These are phyloP conservation scores for Astrephomene gubernaculifera DNA, from an alignment of 139 green algal genomes.

Conservation along the genomic window DNA sequence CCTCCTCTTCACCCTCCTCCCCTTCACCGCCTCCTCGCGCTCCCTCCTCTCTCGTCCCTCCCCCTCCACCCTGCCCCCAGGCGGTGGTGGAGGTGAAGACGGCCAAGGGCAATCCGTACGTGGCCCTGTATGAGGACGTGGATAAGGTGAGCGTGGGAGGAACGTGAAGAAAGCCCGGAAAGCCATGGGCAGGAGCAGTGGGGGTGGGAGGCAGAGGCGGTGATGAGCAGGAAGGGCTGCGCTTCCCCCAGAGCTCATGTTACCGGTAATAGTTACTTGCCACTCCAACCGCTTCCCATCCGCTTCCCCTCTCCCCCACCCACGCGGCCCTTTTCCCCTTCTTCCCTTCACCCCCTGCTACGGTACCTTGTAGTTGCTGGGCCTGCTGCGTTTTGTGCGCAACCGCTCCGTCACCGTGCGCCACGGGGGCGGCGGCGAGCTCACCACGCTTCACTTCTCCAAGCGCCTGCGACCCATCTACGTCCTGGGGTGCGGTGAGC, in stretches of 20 bases:
- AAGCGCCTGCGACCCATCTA: slow-evolving; percentile 39
- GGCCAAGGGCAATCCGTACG: slow-evolving; percentile 45
- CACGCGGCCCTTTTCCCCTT: not conserved
- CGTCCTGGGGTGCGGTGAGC: slow-evolving; percentile 41
- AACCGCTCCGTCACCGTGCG: slow-evolving; percentile 33
- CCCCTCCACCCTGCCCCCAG: not conserved
- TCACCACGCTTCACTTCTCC: slow-evolving; percentile 24
- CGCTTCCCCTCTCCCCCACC: not conserved
- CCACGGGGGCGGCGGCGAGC: not conserved
- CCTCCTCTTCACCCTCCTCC: not conserved
- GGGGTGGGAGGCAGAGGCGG: not conserved
- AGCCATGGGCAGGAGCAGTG: no score
- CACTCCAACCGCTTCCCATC: not conserved
- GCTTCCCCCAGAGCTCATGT: no score
- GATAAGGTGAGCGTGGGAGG: slow-evolving; percentile 29
- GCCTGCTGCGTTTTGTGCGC: slow-evolving; percentile 17
- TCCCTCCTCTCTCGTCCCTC: not conserved
- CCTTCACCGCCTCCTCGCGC: not conserved
- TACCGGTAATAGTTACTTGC: no score
- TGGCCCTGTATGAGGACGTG: slow-evolving; percentile 49
- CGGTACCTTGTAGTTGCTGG: not conserved
- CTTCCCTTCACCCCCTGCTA: not conserved
- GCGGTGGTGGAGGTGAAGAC: slow-evolving; percentile 55
- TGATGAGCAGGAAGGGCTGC: no score
- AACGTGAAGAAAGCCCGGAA: no score